Conservation (phyloP, 129 eudicot genomes). For the Tanacetum coccineum region DNA sequence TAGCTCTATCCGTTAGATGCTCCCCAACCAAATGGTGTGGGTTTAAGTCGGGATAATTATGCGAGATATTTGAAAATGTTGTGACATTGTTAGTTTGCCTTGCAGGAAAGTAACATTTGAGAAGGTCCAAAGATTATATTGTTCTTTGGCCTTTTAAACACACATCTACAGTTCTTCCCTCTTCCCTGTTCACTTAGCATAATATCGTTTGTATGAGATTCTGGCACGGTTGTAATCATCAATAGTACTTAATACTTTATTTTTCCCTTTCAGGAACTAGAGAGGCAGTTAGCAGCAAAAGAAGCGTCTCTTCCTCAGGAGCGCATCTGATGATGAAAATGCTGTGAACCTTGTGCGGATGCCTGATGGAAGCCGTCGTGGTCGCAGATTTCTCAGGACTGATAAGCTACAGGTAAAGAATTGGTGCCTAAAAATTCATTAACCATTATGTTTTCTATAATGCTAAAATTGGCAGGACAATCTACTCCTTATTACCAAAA, state of each 20-base stretch:
- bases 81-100: too few species aligned
- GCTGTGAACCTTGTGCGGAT: slow-evolving; percentile 87
- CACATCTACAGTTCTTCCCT: neutral
- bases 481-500: too few species aligned
- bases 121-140: too few species aligned
- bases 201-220: neutral
- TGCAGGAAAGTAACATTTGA: too few species aligned
- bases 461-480: neutral
- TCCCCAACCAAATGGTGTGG: too few species aligned
- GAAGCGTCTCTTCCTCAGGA: slow-evolving; percentile 93
- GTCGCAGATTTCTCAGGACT: slow-evolving; percentile 77
- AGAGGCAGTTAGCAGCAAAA: slow-evolving; percentile 90
- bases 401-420: slow-evolving; percentile 80
- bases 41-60: too few species aligned
- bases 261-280: slow-evolving; percentile 64
- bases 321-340: slow-evolving; percentile 84
- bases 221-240: neutral
- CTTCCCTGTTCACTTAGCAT: neutral
- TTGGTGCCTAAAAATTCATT: neutral
- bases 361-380: slow-evolving; percentile 93
- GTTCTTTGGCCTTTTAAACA: too few species aligned
- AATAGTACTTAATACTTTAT: neutral
- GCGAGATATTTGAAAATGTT: too few species aligned
- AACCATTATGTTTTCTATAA: neutral
- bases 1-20: too few species aligned